Percentiles rank a stretch among this genome's conserved stretches.
phyloP scores from a whole-genome alignment of 1,284 basidiomycete species.

The Amylostereum areolatum region DNA sequence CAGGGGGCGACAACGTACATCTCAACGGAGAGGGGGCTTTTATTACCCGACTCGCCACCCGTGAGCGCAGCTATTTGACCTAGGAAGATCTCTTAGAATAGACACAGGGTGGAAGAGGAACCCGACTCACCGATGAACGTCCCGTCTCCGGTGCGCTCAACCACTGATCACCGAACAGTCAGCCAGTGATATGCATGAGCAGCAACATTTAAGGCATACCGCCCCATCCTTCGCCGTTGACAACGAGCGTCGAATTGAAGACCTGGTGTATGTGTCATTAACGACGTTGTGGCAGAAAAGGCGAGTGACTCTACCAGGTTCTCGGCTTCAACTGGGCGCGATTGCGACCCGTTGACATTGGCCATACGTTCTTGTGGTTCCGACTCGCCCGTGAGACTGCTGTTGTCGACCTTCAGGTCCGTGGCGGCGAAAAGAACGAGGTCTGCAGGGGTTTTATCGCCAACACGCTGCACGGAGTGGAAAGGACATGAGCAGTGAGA shows the following conservation, averaged over 20 bases:
- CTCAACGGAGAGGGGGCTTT: constrained; percentile 59
- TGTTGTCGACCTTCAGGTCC: constrained; percentile 66
- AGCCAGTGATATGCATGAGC: neutral
- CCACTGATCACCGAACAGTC: constrained; percentile 34
- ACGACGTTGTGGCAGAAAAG: constrained; percentile 3
- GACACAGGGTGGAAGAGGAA: neutral
- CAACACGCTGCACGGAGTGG: constrained; percentile 38
- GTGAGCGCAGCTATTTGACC: constrained; percentile 63
- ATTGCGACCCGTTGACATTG: constrained; percentile 37
- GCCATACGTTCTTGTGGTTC: constrained; percentile 58
- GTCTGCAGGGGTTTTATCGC: constrained; percentile 69
- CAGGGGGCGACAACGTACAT: constrained; percentile 37
- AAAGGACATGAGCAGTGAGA: neutral
- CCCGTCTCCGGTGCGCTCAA: constrained; percentile 61
- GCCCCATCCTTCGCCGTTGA: constrained; percentile 66
- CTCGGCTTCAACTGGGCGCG: constrained; percentile 55
- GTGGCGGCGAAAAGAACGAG: constrained; percentile 51
- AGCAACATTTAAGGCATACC: constrained; percentile 29
- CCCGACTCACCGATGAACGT: constrained; percentile 49
- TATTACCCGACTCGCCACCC: constrained; percentile 55
- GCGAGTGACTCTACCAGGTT: constrained; percentile 41
- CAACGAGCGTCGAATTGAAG: constrained; percentile 62
- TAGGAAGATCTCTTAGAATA: constrained; percentile 14
- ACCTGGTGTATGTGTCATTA: constrained; percentile 28
- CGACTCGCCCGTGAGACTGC: constrained; percentile 64